Conservation (phyloP, 805 yeast genomes). For the Yamadazyma kitorensis region DNA sequence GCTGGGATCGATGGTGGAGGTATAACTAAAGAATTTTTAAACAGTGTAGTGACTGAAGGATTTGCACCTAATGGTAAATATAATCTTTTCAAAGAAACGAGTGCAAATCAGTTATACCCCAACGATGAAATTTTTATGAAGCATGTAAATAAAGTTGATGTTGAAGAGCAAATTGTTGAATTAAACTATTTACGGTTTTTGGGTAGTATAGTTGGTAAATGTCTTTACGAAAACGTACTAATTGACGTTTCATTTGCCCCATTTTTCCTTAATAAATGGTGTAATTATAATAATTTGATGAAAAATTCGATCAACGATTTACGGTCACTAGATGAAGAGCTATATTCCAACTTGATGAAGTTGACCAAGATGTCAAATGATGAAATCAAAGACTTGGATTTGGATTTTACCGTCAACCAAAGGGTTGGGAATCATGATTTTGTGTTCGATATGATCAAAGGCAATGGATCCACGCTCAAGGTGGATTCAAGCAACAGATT, state of each 20-base stretch:
- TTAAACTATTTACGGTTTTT: slow-evolving; percentile 52
- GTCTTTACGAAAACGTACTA: slow-evolving; percentile 77
- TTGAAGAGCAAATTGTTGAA: slow-evolving; percentile 22
- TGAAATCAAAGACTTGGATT: slow-evolving; percentile 56
- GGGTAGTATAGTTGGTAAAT: slow-evolving; percentile 85
- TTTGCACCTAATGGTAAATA: slow-evolving; percentile 40
- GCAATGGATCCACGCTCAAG: slow-evolving; percentile 52
- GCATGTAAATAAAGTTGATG: slow-evolving; percentile 25
- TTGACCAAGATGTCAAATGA: slow-evolving; percentile 52
- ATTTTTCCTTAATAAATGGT: slow-evolving; percentile 72
- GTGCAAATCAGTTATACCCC: slow-evolving; percentile 69
- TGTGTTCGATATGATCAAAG: slow-evolving; percentile 54
- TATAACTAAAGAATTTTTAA: slow-evolving; percentile 84
- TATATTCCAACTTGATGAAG: slow-evolving; percentile 64
- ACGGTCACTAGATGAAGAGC: slow-evolving; percentile 61
- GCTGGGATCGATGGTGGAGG: slow-evolving; percentile 98
- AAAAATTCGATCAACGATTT: slow-evolving; percentile 78
- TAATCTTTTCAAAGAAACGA: slow-evolving; percentile 40
- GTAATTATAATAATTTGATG: slow-evolving; percentile 36
- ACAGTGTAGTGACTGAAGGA: slow-evolving; percentile 66
- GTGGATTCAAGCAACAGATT: slow-evolving; percentile 63
- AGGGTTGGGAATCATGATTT: slow-evolving; percentile 34
- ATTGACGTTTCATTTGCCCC: slow-evolving; percentile 85
- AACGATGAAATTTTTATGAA: slow-evolving; percentile 51
- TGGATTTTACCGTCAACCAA: slow-evolving; percentile 66